Evolutionary conservation across 202 grass and related monocot genomes (phyloP).

Genomic region (Sporobolus alterniflorus): DNA sequence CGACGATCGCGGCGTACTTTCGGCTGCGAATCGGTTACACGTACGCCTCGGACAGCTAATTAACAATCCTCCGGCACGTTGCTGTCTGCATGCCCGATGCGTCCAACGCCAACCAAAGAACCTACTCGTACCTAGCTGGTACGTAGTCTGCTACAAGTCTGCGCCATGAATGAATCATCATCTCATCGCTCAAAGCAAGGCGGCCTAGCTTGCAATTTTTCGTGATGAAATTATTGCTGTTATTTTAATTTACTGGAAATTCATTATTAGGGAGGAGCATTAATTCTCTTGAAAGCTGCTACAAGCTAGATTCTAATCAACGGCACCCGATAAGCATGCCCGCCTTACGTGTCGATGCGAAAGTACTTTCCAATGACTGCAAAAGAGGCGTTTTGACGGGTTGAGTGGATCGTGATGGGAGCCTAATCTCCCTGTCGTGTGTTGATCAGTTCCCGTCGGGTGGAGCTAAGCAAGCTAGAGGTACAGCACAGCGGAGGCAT

Average conservation of each 20-base stretch:
- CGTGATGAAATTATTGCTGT: too few relatives aligned
- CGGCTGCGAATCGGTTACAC: constrained; percentile 19
- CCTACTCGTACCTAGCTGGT: background rate
- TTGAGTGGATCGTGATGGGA: background rate
- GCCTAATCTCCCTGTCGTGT: background rate
- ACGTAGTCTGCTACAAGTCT: background rate
- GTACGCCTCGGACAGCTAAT: constrained; percentile 27
- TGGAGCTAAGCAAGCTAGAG: too few relatives aligned
- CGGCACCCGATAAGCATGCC: constrained; percentile 26
- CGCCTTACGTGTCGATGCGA: constrained; percentile 1
- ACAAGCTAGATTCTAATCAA: background rate
- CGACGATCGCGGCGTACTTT: constrained; percentile 23
- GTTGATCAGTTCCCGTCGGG: too few relatives aligned
- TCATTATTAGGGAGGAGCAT: too few relatives aligned
- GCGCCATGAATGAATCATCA: background rate
- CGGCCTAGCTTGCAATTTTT: too few relatives aligned
- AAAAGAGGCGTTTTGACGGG: constrained; percentile 10
- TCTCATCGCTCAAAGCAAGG: too few relatives aligned
- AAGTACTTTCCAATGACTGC: constrained; percentile 3
- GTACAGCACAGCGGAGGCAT: too few relatives aligned
- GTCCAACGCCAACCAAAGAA: background rate
- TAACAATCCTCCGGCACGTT: background rate
- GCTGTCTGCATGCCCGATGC: background rate
- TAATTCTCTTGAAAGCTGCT: constrained; percentile 16
- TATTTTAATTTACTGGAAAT: too few relatives aligned